Evolutionary conservation across 768 basidiomycete genomes (phyloP).

Genomic region (Kondoa malvinella): DNA sequence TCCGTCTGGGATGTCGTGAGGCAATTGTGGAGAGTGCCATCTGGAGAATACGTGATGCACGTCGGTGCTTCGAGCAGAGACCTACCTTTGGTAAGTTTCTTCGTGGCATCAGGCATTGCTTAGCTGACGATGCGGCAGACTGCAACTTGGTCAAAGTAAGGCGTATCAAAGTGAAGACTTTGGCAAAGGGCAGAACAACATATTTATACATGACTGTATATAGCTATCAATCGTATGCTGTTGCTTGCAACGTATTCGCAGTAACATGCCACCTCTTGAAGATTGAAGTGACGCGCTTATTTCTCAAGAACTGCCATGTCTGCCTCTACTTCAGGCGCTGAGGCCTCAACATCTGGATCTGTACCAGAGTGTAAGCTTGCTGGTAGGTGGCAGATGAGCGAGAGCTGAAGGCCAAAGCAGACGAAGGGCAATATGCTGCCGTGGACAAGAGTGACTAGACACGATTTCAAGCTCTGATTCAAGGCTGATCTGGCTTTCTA

Average conservation of each 20-base stretch:
- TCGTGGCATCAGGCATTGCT: not conserved
- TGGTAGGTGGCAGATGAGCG: not conserved
- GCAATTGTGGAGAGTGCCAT: constrained; percentile 20
- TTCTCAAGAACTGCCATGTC: not conserved
- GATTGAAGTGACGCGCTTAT: not conserved
- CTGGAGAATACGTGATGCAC: constrained; percentile 19
- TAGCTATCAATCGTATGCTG: too few relatives aligned
- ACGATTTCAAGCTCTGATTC: not conserved
- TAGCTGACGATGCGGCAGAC: too few relatives aligned
- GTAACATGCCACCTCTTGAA: not conserved
- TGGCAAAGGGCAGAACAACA: too few relatives aligned
- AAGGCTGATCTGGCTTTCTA: not conserved
- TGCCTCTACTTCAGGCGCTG: not conserved
- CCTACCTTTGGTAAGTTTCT: constrained; percentile 10
- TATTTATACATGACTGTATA: too few relatives aligned
- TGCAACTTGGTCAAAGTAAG: too few relatives aligned
- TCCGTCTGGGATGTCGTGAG: constrained; percentile 15
- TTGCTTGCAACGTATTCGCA: too few relatives aligned
- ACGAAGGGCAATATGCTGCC: not conserved
- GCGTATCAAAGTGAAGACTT: too few relatives aligned
- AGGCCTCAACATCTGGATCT: not conserved
- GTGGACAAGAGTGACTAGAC: not conserved
- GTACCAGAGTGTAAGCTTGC: not conserved
- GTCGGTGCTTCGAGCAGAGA: constrained; percentile 21
- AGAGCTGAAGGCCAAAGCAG: not conserved